Percentiles rank a stretch among this genome's conserved stretches.
Evolutionary conservation across 2,329 filamentous ascomycete genomes (phyloP).

Genomic region (Camptophora hylomeconis): DNA sequence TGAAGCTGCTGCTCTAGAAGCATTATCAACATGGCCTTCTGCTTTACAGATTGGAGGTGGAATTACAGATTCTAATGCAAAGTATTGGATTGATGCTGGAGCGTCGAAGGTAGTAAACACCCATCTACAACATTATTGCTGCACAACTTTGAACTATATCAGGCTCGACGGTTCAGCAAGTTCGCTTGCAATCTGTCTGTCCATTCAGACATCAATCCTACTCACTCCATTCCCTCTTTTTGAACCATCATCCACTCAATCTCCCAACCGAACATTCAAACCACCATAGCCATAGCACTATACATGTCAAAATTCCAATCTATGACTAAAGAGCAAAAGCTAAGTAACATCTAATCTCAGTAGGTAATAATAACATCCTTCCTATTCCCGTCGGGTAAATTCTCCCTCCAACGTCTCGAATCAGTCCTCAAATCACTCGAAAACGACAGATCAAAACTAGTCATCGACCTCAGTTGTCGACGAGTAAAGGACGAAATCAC

Average conservation of each 20-base stretch:
- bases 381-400: constrained; percentile 73
- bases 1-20: constrained; percentile 62
- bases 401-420: constrained; percentile 64
- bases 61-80: constrained; percentile 73
- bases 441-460: constrained; percentile 65
- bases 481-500: constrained; percentile 54
- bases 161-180: no score
- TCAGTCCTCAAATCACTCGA: constrained; percentile 60
- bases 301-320: no score
- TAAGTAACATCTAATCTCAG: no score
- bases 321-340: no score
- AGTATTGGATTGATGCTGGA: constrained; percentile 72
- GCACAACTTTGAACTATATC: no score
- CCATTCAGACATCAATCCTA: no score
- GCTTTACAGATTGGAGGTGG: constrained; percentile 88
- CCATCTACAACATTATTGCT: background rate
- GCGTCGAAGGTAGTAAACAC: constrained; percentile 71
- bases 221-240: no score
- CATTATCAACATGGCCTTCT: constrained; percentile 63
- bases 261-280: no score
- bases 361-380: constrained; percentile 96
- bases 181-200: no score
- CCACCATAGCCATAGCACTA: no score
- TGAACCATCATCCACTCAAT: no score
- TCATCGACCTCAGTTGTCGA: constrained; percentile 90